Percentiles rank a stretch among this genome's conserved stretches.
These are phyloP conservation scores for Penicillium carneum DNA, from an alignment of 2,329 filamentous ascomycete genomes.

Conservation along the genomic window DNA sequence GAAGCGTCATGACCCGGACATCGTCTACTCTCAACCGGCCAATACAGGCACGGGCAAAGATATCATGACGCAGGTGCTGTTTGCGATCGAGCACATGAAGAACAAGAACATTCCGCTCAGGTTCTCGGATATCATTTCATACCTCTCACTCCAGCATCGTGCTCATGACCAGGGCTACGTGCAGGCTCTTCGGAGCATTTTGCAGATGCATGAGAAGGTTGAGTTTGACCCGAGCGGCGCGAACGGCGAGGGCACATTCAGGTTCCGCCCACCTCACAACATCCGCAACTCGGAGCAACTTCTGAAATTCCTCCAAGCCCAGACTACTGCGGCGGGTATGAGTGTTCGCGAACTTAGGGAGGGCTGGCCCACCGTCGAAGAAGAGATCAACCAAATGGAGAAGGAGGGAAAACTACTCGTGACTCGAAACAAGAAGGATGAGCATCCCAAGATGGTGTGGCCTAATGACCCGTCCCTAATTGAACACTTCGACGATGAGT, in stretches of 20 bases:
- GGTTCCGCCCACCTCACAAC: conserved; percentile 82
- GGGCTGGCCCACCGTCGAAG: conserved; percentile 86
- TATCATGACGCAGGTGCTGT: conserved; percentile 85
- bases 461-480: conserved; percentile 81
- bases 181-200: conserved; percentile 70
- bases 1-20: conserved; percentile 65
- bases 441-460: conserved; percentile 85
- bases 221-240: conserved; percentile 65
- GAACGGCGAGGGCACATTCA: conserved; percentile 76
- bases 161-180: conserved; percentile 66
- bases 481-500: conserved; percentile 79
- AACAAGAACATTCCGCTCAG: conserved; percentile 72
- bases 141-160: conserved; percentile 73
- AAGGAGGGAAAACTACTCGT: conserved; percentile 80
- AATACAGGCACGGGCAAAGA: conserved; percentile 78
- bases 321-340: conserved; percentile 80
- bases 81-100: conserved; percentile 82
- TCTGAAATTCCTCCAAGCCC: conserved; percentile 79
- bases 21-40: conserved; percentile 76
- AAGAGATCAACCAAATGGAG: conserved; percentile 79
- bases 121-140: conserved; percentile 79
- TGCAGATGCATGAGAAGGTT: conserved; percentile 71
- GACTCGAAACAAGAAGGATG: conserved; percentile 90
- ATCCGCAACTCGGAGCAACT: conserved; percentile 80
- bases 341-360: conserved; percentile 91